Evolutionary conservation across 176 grass and related monocot genomes (phyloP), one percentile per base, ranked within the genome.

Genomic region (Phoenix dactylifera): DNA sequence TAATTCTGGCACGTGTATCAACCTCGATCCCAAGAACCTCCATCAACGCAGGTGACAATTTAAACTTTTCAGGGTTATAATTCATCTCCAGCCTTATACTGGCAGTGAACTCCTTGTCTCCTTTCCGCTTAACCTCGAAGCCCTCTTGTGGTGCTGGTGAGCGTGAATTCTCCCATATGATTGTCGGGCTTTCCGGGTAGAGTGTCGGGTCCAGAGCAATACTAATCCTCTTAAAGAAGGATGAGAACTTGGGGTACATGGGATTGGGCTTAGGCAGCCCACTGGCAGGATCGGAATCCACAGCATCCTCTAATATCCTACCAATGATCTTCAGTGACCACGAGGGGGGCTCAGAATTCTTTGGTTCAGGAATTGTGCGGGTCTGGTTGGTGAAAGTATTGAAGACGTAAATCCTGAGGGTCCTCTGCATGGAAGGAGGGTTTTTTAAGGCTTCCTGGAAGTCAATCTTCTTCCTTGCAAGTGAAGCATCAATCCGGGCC

Each of bases 301-400:
- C 30, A 0, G 78, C 80, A 1, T 97, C 92, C 58, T 97, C 92
- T 19, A 97, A 77, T 17, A 97, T 89, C 5, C 92, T 74, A 1
- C 92, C 92, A 3, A 97, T 84, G 65, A 97, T 91, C 81, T 91
- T 97, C 58, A 97, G 83, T 7, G 92, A 97, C 92, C 92, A 97
- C 20, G 80, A 85, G 26, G 92, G 92, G 12, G 87, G 83, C 25
- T 97, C 87, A n/a, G 69, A 51, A 51, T 52, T 75, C 59, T 73
- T 88, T 24, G 78, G 26, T 15, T 72, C 75, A 28, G 78, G 75
- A 50, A 78, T 84, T 16, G 75, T 75, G 52, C 83, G 83, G 1
- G 80, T 80, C 58, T 97, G 92, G 74, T 97, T 91, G 55, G 81
- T 69, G 16, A 90, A 97, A 28, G 92, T 97, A 77, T 97, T 97